Base-by-base conservation (phyloP, 2,329 filamentous ascomycete species). In the Xylaria sp. region DNA sequence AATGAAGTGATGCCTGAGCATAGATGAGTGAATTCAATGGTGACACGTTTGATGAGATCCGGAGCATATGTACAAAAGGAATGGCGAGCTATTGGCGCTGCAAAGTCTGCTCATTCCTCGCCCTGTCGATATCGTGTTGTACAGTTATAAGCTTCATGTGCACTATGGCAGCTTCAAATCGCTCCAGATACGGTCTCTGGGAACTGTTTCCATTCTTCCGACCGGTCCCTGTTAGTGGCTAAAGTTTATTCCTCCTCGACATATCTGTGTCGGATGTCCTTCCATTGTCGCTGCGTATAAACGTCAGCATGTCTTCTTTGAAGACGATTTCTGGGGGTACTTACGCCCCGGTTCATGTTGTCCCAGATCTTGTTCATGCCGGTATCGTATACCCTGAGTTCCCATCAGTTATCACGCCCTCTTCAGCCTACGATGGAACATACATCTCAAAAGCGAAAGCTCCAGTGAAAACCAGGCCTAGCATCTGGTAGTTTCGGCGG, bases 371-470 rank as follows among this genome's bases (percentile, higher is more conserved):
- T 89, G 81, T 96, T 91, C 79, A 94, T 91, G 74, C 82, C 80
- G 62, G 86, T 86, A 81, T 98, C 93, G 80, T 92, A 98, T 73
- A 84, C 87, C 78, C 95, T 98, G 74, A 74, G 42, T 63, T 35
- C 60, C 69, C 66, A 70, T 80, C 73, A 80, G 76, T 57, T 60
- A 68, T 65, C 55, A 53, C 64, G 23, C 53, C 47, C 40, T 59
- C 35, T 43, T n/a, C 21, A 7, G 9, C 14, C 17, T 17, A 46
- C 28, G 43, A 60, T 65, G 60, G 58, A 64, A 56, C 92, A 76
- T 87, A 99, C 95, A 99, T 86, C 84, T 98, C 92, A 77, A 96
- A 93, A 68, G 85, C 92, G 77, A 99, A 99, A 70, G 94, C 94
- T 70, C 88, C 85, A 71, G 83, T 86, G 78, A 99, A 99, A 76